Percentiles rank a stretch among this genome's conserved stretches.
phyloP scores from a whole-genome alignment of 371 early-diverging fungal species.

The Mucor velutinosus region DNA sequence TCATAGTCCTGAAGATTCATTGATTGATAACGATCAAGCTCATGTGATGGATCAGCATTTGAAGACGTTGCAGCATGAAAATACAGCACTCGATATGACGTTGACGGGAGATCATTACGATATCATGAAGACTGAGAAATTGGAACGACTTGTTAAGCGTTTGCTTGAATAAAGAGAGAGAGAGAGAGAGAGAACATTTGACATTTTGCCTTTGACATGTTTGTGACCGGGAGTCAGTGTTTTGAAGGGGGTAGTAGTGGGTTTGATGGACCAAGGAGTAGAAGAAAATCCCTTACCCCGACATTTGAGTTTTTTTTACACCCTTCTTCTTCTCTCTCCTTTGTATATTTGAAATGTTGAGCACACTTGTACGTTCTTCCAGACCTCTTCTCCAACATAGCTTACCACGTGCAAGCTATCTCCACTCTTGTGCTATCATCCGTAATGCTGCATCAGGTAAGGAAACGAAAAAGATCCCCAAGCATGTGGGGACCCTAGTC shows the following conservation, averaged over 20 bases:
- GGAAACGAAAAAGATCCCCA: background rate
- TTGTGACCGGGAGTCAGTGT: background rate
- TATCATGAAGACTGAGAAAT: slow-evolving; percentile 44
- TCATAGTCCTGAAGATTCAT: slow-evolving; percentile 69
- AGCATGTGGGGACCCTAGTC: slow-evolving; percentile 5
- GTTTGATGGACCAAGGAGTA: background rate
- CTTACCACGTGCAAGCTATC: slow-evolving; percentile 15
- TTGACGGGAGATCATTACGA: slow-evolving; percentile 62
- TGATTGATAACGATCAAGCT: slow-evolving; percentile 65
- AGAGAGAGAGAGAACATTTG: background rate
- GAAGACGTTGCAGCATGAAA: slow-evolving; percentile 15
- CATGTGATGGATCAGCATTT: slow-evolving; percentile 55
- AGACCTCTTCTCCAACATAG: slow-evolving; percentile 6
- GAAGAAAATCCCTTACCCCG: slow-evolving; percentile 1
- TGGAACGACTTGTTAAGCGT: background rate
- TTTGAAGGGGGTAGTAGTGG: background rate
- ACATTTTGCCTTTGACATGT: background rate
- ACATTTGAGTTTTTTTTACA: background rate
- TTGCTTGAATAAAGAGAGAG: background rate
- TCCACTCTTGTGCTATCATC: slow-evolving; percentile 12
- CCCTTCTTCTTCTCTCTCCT: background rate
- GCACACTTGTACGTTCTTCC: slow-evolving; percentile 18
- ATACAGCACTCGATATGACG: slow-evolving; percentile 43
- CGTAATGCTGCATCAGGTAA: slow-evolving; percentile 23
- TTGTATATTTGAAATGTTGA: slow-evolving; percentile 6